Conservation (phyloP, 2,329 filamentous ascomycete genomes). For the Xylariomycetidae sp. region DNA sequence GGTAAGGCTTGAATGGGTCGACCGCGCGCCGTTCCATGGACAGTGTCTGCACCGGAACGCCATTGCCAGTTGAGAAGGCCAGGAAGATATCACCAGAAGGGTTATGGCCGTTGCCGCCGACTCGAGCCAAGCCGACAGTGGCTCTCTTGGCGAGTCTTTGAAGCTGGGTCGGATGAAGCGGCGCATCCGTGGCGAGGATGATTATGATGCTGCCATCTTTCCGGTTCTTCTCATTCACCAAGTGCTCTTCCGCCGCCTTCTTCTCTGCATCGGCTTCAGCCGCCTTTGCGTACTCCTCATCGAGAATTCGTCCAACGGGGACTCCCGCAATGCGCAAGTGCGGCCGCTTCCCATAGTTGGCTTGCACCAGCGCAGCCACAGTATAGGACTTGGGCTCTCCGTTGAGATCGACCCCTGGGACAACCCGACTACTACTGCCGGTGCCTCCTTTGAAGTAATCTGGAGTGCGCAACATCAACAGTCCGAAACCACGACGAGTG, state of each 20-base stretch:
- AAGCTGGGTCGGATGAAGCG: conserved; percentile 51
- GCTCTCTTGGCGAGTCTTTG: conserved; percentile 54
- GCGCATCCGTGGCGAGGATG: conserved; percentile 54
- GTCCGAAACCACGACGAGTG: too few relatives aligned
- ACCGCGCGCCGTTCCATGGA: conserved; percentile 26
- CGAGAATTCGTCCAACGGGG: conserved; percentile 53
- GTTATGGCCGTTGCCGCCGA: conserved; percentile 57
- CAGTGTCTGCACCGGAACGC: conserved; percentile 38
- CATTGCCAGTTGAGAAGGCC: conserved; percentile 57
- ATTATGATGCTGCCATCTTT: conserved; percentile 59
- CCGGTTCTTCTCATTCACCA: conserved; percentile 36
- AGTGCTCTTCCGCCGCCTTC: conserved; percentile 23
- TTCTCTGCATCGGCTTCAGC: conserved; percentile 16
- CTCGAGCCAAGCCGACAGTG: conserved; percentile 53
- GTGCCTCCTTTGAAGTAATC: conserved; percentile 64
- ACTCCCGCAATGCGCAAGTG: conserved; percentile 55
- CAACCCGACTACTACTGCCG: conserved; percentile 52
- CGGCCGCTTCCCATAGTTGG: conserved; percentile 55
- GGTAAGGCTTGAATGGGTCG: conserved; percentile 34
- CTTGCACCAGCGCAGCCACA: conserved; percentile 56
- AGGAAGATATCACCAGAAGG: conserved; percentile 62
- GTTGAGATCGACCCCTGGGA: conserved; percentile 38
- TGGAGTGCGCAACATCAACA: too few relatives aligned
- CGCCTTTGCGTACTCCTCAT: conserved; percentile 32
- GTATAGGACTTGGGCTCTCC: conserved; percentile 42